These are phyloP conservation scores for Xylaria scruposa DNA, from an alignment of 495 filamentous ascomycete genomes.

Conservation along the genomic window DNA sequence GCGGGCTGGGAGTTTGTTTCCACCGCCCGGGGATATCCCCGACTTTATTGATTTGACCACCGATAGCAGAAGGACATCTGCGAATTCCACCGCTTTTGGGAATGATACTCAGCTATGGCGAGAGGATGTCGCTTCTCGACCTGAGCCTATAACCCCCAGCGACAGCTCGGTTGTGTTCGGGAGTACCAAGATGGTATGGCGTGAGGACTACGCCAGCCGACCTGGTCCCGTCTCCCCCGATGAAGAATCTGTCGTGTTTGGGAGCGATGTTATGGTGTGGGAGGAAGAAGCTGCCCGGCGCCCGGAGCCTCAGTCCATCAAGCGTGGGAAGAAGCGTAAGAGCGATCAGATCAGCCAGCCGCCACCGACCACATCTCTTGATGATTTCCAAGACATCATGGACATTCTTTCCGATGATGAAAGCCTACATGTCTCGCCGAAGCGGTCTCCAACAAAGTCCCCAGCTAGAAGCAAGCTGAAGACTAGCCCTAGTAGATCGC, in stretches of 20 bases:
- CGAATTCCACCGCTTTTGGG: slow-evolving; percentile 56
- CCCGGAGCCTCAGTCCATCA: slow-evolving; percentile 45
- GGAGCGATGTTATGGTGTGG: slow-evolving; percentile 66
- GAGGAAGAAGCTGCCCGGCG: slow-evolving; percentile 59
- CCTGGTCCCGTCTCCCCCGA: slow-evolving; percentile 32
- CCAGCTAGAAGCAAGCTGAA: slow-evolving; percentile 41
- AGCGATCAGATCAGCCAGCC: slow-evolving; percentile 68
- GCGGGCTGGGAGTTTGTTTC: slow-evolving; percentile 12
- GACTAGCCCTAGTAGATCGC: slow-evolving; percentile 27
- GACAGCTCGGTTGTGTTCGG: slow-evolving; percentile 49
- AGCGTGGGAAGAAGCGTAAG: slow-evolving; percentile 73
- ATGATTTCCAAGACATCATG: slow-evolving; percentile 51
- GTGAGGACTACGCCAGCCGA: slow-evolving; percentile 39
- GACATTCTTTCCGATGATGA: slow-evolving; percentile 44
- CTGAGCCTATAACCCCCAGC: slow-evolving; percentile 50
- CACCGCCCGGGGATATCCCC: slow-evolving; percentile 42
- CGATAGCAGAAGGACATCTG: slow-evolving; percentile 50
- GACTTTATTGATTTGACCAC: slow-evolving; percentile 78
- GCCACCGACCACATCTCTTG: slow-evolving; percentile 27
- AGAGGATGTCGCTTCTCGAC: slow-evolving; percentile 57
- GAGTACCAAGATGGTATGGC: slow-evolving; percentile 37
- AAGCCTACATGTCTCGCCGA: slow-evolving; percentile 27
- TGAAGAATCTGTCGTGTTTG: slow-evolving; percentile 54
- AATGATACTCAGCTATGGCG: slow-evolving; percentile 64
- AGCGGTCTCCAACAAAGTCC: slow-evolving; percentile 38